Base-by-base conservation (phyloP, 2,329 filamentous ascomycete genomes). In the Knoxdaviesia capensis region DNA sequence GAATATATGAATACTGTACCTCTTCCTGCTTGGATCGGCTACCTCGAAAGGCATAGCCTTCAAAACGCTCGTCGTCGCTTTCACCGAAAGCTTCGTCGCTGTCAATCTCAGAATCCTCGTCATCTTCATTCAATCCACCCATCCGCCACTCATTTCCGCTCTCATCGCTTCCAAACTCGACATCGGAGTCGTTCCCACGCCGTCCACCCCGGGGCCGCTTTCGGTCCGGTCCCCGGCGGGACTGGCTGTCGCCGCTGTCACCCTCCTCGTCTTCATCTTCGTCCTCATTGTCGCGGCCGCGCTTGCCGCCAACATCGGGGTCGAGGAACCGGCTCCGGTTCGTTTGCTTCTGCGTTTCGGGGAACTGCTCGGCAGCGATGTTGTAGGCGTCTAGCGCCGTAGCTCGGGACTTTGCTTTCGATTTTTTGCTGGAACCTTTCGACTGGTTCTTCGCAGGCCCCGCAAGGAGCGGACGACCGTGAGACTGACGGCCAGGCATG, bases 141-240 rank as follows among this genome's bases (percentile, higher is more conserved):
- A 93, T 65, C 40, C 70, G 77, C 85, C 85, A 94, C 53, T 82
- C 76, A 51, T 92, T 82, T 28, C 85, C 86, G 46, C 87, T 82
- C 46, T 80, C 84, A 53, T 94, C 87, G 50, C 79, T 87, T 7
- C 82, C 83, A 48, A 78, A 75, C 44, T 87, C 81, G 10, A 74
- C 65, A 37, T 69, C 68, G 11, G 45, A 47, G n/a, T 42, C 43
- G 11, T 71, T 69, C 51, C 74, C 65, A 1, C 43, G 5, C 59
- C 63, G 5, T 65, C 60, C 35, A 61, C 60, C 10, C 57, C 58
- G 40, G 32, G 47, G 49, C 52, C 56, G 62, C 46, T 63, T 64
- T 40, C 59, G 55, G 38, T 57, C 53, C 0, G 62, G 60, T 20
- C 20, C 20, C 20, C 20, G 20, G 20, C 3, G 20, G 20, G 20